Evolutionary conservation across 805 yeast genomes (phyloP).

Genomic region (Nakazawaea siamensis): DNA sequence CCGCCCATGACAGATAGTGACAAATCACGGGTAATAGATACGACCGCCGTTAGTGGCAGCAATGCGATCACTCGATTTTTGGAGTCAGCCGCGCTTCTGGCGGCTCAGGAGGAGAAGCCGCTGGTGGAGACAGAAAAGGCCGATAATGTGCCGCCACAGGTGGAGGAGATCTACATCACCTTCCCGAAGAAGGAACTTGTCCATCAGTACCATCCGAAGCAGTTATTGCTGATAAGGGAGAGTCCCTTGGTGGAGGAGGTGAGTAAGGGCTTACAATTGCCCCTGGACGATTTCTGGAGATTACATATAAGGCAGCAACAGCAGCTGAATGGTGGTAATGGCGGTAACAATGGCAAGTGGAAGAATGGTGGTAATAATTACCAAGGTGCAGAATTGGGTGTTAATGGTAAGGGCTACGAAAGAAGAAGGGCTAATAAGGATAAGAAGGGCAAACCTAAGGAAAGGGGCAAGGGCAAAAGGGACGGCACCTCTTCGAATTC

Average conservation of each 20-base stretch:
- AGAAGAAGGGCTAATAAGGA: conserved; percentile 11
- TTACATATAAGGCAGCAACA: conserved; percentile 16
- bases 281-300: conserved; percentile 43
- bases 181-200: conserved; percentile 3
- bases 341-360: conserved; percentile 13
- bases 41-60: too few relatives aligned
- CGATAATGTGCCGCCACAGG: neutral
- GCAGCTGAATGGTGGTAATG: neutral
- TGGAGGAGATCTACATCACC: conserved; percentile 8
- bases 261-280: conserved; percentile 29
- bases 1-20: too few relatives aligned
- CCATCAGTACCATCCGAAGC: conserved; percentile 18
- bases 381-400: conserved; percentile 10
- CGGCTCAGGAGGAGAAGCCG: conserved; percentile 16
- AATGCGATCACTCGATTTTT: conserved; percentile 19
- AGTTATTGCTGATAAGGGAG: conserved; percentile 24
- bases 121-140: neutral
- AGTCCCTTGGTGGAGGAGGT: conserved; percentile 28
- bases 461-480: too few relatives aligned
- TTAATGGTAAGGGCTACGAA: conserved; percentile 5
- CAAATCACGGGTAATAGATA: too few relatives aligned
- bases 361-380: conserved; percentile 10
- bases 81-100: conserved; percentile 25
- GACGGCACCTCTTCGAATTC: too few relatives aligned
- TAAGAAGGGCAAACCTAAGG: conserved; percentile 2